A percentile compares a stretch with the other conserved stretches of the same genome.
Evolutionary conservation across 176 grass and related monocot genomes (phyloP).

Genomic region (Oryza punctata): DNA sequence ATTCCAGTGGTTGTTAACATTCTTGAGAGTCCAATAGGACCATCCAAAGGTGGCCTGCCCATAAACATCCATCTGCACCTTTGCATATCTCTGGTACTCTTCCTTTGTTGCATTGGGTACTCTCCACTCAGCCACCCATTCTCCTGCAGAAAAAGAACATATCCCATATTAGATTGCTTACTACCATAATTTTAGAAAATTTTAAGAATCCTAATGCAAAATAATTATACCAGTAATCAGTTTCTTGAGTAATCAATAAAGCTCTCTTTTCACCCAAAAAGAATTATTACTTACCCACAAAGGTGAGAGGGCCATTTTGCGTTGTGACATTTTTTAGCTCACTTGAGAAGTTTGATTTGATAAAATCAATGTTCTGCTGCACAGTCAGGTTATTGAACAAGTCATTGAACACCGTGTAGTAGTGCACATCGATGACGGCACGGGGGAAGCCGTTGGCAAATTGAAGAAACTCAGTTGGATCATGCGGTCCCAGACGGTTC

Average conservation of each 20-base stretch:
- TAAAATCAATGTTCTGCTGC: constrained; percentile 62
- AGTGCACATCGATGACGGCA: constrained; percentile 62
- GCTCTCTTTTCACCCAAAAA: neutral
- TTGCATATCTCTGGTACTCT: constrained; percentile 49
- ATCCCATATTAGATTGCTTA: too few relatives aligned
- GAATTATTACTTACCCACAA: constrained; percentile 44
- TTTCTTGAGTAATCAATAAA: neutral
- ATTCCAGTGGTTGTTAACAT: constrained; percentile 57
- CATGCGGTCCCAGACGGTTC: constrained; percentile 41
- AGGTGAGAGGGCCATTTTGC: constrained; percentile 46
- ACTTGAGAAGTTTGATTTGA: constrained; percentile 17
- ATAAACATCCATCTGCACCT: constrained; percentile 53
- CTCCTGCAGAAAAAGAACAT: constrained; percentile 19
- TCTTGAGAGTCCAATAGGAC: constrained; percentile 69
- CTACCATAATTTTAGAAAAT: neutral
- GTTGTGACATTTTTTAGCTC: constrained; percentile 26
- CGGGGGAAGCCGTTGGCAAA: constrained; percentile 17
- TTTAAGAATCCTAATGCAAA: neutral
- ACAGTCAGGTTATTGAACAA: constrained; percentile 35
- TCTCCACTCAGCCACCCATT: constrained; percentile 61
- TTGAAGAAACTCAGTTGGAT: constrained; percentile 37
- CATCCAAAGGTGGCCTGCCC: constrained; percentile 65
- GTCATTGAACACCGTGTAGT: constrained; percentile 50
- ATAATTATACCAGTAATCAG: neutral
- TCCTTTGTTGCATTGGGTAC: constrained; percentile 30